Base-by-base conservation (phyloP, 2,329 filamentous ascomycete genomes). In the Davidsoniella eucalypti region DNA sequence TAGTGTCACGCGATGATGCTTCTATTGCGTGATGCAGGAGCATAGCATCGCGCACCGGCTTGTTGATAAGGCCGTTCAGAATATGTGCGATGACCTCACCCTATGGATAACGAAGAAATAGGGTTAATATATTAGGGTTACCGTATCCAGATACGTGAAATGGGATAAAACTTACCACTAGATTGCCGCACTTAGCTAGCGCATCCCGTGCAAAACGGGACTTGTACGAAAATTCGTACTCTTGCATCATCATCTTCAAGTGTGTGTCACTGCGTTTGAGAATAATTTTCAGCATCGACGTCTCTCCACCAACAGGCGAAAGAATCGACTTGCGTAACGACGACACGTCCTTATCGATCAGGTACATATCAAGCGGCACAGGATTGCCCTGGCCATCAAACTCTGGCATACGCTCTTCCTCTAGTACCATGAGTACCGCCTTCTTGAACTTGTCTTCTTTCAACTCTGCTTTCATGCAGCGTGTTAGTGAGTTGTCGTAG, bases 391-490 rank as follows among this genome's bases (percentile, higher is more conserved):
- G 62, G 1, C 73, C 70, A 60, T 87, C 82, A 17, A 69, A 71
- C 56, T 96, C 88, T 56, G 92, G 84, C 76, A 94, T 92, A 9
- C 87, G 69, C 51, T 77, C 70, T 63, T 84, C 87, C 52, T 94
- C 87, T 0, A 98, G 72, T 5, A 84, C 87, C 61, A 87, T 71
- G 53, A 96, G 61, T 3, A 98, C 80, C 0, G 88, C 88, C 55
- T 80, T 82, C 55, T 94, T 87, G 68, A 96, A 98, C 65, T 96
- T 96, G 65, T 96, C 88, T 55, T 92, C 87, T 60, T 88, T 90
- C 37, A 98, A 72, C 66, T 98, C 92, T 45, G 82, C 84, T 61
- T 84, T 82, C 84, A 96, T 94, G 65, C 88, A 95, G 58, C 79
- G 78, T 50, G 75, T 75, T 48, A 96, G 67, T 55, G 78, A 83